Evolutionary conservation across 2,329 filamentous ascomycete genomes (phyloP).

Genomic region (Diaporthe amygdali): DNA sequence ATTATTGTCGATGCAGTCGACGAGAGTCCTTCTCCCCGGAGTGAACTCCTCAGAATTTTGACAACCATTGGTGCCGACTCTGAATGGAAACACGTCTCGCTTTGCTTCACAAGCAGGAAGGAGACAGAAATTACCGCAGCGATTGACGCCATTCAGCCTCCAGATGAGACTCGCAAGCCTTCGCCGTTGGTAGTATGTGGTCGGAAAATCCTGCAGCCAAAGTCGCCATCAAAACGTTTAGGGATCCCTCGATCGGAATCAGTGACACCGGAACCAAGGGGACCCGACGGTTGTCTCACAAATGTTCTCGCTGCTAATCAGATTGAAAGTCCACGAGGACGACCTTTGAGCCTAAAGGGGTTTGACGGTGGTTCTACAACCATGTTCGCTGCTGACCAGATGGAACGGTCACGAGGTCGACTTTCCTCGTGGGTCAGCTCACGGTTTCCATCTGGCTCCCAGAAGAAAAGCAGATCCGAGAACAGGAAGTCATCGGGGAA

Average conservation of each 20-base stretch:
- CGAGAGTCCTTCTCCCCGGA: not conserved
- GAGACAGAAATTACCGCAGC: not conserved
- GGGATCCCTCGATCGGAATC: too few species aligned
- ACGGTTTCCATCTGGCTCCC: not conserved
- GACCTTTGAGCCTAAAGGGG: too few species aligned
- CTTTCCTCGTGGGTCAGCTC: not conserved
- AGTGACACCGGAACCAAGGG: too few species aligned
- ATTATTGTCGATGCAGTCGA: slow-evolving; percentile 18
- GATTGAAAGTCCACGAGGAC: too few species aligned
- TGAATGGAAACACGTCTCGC: not conserved
- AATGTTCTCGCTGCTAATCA: too few species aligned
- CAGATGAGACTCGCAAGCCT: not conserved
- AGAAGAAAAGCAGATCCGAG: not conserved
- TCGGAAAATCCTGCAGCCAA: too few species aligned
- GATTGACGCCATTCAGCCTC: not conserved
- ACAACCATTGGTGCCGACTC: not conserved
- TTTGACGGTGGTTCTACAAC: too few species aligned
- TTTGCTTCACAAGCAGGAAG: slow-evolving; percentile 9
- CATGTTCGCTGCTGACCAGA: too few species aligned
- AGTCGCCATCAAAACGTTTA: too few species aligned
- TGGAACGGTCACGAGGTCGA: not conserved
- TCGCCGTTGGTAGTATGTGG: not conserved
- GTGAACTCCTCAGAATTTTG: not conserved
- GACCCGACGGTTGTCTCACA: too few species aligned
- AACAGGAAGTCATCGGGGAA: not conserved